Evolutionary conservation across 768 basidiomycete genomes (phyloP).

Genomic region (Boletellus ananiceps): DNA sequence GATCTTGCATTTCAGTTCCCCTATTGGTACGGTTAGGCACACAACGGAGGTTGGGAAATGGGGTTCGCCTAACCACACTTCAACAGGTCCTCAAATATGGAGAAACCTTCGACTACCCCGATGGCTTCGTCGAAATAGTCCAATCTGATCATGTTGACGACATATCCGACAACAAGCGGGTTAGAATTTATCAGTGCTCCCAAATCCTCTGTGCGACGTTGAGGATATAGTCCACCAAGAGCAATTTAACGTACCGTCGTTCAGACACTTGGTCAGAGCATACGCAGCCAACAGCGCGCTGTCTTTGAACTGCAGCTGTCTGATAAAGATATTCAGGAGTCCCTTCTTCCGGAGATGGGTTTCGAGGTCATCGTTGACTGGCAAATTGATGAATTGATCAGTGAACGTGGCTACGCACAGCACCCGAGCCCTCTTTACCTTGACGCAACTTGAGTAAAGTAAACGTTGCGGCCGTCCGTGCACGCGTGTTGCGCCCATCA

Average conservation of each 20-base stretch:
- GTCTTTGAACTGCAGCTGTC: slow-evolving; percentile 9
- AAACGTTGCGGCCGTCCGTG: slow-evolving; percentile 14
- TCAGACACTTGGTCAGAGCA: slow-evolving; percentile 11
- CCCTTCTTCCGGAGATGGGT: slow-evolving; percentile 1
- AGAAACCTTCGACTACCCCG: slow-evolving; percentile 18
- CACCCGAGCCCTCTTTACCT: background rate
- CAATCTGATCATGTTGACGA: slow-evolving; percentile 23
- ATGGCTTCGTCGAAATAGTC: slow-evolving; percentile 25
- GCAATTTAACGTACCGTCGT: slow-evolving; percentile 1
- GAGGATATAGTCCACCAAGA: background rate
- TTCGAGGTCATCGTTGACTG: slow-evolving; percentile 4
- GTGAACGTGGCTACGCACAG: background rate
- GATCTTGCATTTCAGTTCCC: background rate
- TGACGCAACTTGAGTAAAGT: slow-evolving; percentile 10
- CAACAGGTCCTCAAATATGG: slow-evolving; percentile 13
- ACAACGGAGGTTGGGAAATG: background rate
- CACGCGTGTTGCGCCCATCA: slow-evolving; percentile 1
- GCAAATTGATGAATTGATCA: background rate
- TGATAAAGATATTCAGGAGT: slow-evolving; percentile 6
- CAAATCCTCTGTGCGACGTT: background rate
- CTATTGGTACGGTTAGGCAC: background rate
- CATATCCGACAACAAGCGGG: slow-evolving; percentile 9
- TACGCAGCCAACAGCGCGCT: slow-evolving; percentile 15
- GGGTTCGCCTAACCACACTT: slow-evolving; percentile 1
- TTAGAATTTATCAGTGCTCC: background rate